Percentiles rank a stretch among this genome's conserved stretches.
phyloP scores from a whole-genome alignment of 371 early-diverging fungal species.

The Rhizopus arrhizus region DNA sequence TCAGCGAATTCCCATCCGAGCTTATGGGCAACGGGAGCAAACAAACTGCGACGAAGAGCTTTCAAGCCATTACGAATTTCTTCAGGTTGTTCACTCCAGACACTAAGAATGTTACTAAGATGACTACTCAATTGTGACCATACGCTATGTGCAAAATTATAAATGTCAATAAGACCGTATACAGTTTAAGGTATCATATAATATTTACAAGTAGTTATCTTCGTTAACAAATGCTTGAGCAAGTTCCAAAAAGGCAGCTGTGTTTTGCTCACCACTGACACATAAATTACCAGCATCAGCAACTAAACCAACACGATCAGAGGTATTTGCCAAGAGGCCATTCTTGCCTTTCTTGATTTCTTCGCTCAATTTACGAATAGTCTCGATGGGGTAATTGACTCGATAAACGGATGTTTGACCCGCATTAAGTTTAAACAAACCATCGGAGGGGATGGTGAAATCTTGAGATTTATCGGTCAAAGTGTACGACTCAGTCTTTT shows the following conservation, averaged over 20 bases:
- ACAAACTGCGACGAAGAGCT: constrained; percentile 57
- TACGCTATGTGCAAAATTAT: constrained; percentile 24
- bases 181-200: too few species aligned
- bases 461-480: constrained; percentile 50
- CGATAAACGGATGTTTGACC: constrained; percentile 67
- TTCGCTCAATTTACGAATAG: constrained; percentile 55
- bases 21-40: constrained; percentile 55
- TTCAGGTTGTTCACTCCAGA: constrained; percentile 58
- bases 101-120: constrained; percentile 50
- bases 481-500: constrained; percentile 35
- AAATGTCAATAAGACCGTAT: not conserved
- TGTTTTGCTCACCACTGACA: constrained; percentile 61
- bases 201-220: constrained; percentile 51
- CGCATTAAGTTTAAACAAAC: constrained; percentile 61
- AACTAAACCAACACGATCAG: constrained; percentile 73
- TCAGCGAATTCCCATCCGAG: constrained; percentile 65
- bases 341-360: constrained; percentile 54
- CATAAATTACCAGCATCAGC: constrained; percentile 64
- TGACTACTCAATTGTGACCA: constrained; percentile 58
- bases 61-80: constrained; percentile 49
- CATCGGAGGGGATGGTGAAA: constrained; percentile 44
- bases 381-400: constrained; percentile 68
- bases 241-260: constrained; percentile 58
- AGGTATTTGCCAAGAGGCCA: constrained; percentile 54
- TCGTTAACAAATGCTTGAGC: constrained; percentile 53